Base-by-base conservation (phyloP, 495 filamentous ascomycete genomes). In the Annulohypoxylon stygium region DNA sequence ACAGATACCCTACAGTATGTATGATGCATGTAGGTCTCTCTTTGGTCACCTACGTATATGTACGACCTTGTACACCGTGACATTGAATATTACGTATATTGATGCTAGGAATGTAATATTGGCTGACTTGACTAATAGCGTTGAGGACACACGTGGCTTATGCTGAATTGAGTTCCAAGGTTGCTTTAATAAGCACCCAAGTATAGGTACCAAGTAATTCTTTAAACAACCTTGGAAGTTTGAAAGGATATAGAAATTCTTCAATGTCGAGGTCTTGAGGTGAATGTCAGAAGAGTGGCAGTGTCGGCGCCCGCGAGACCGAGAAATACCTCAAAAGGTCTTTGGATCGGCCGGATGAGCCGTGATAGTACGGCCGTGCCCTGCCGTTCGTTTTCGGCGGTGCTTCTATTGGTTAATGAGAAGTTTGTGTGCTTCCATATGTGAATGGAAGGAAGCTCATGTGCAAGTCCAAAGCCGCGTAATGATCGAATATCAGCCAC, bases 381-480 rank as follows among this genome's bases (percentile, higher is more conserved):
- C 18, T 51, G 4, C 53, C 53, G 53, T 34, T 33, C 26, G 6
- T 57, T 36, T 36, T 16, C 53, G 53, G 53, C 33, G 53, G 36
- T 16, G 33, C 9, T 39, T 60, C 57, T n/a, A 43, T 60, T 60
- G 9, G 37, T 41, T 45, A 18, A 26, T 60, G 23, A 14, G 20
- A 60, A 43, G 20, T 16, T 60, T 43, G 36, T 45, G 12, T 39
- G 20, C 57, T 30, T 43, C 0, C 3, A 18, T 39, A 30, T 50
- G 51, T 26, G 5, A 30, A 30, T 30, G 30, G 30, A 6, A 30
- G 30, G 30, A 30, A 30, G 30, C 10, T 33, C 30, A 6, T 55
- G 12, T 55, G 51, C 54, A 43, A 43, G 7, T 10, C 25, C 43
- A 23, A 60, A 60, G 57, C 37, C 12, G 57, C 53, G 53, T 57